A percentile compares a stretch with the other conserved stretches of the same genome.
These are phyloP conservation scores for Physcia stellaris DNA, from an alignment of 495 filamentous ascomycete genomes.

Conservation along the genomic window DNA sequence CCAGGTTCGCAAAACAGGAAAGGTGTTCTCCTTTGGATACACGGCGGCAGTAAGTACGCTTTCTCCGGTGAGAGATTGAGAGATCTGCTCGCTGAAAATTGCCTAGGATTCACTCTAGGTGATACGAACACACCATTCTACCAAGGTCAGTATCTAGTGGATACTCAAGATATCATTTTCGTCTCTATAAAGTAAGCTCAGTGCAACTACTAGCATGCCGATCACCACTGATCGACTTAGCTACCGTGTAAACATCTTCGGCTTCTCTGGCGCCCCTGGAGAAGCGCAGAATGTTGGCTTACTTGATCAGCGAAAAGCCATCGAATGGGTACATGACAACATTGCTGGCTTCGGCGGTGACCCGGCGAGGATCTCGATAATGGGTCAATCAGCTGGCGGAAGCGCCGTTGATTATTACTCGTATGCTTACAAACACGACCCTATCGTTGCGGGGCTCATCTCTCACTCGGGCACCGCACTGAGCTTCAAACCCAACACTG, in stretches of 20 bases:
- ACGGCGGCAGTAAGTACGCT: no score
- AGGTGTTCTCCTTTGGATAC: no score
- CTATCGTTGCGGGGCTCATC: constrained; percentile 32
- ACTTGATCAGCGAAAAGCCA: constrained; percentile 30
- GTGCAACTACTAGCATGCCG: no score
- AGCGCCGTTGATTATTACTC: constrained; percentile 37
- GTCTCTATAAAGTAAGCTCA: no score
- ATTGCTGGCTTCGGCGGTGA: constrained; percentile 40
- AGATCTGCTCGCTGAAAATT: constrained; percentile 1
- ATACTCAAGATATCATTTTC: constrained; percentile 28
- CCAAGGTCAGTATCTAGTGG: constrained; percentile 24
- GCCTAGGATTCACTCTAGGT: constrained; percentile 19
- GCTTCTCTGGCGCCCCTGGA: constrained; percentile 32
- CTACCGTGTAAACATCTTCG: constrained; percentile 37
- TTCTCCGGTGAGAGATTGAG: no score
- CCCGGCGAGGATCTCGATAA: constrained; percentile 38
- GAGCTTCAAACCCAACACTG: constrained; percentile 26
- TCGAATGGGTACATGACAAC: constrained; percentile 48
- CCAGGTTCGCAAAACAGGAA: no score
- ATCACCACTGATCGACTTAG: no score
- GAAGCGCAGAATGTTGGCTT: constrained; percentile 26
- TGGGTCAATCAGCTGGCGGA: constrained; percentile 38
- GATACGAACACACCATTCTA: constrained; percentile 27
- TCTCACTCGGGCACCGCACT: constrained; percentile 39
- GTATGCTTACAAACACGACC: constrained; percentile 30